These are phyloP conservation scores for Apium graveolens DNA, from an alignment of 129 eudicot genomes.

Conservation along the genomic window DNA sequence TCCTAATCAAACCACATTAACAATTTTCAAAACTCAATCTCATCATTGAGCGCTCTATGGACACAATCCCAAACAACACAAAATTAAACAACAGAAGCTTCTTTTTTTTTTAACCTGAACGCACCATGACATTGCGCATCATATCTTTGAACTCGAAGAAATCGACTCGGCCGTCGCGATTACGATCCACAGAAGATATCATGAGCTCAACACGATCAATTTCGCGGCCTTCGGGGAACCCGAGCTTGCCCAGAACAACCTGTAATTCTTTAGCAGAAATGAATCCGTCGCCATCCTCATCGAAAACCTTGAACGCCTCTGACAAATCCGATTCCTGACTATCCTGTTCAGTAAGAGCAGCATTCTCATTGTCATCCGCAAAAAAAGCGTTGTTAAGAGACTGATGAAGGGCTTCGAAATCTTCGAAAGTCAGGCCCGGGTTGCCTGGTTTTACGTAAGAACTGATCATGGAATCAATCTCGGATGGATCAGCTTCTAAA, in stretches of 20 bases:
- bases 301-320: constrained; percentile 80
- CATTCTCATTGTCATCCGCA: neutral
- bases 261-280: constrained; percentile 73
- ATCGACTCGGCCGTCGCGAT: constrained; percentile 59
- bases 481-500: constrained; percentile 38
- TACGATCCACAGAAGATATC: constrained; percentile 65
- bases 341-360: neutral
- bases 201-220: constrained; percentile 56
- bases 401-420: constrained; percentile 54
- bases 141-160: constrained; percentile 70
- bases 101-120: constrained; percentile 2
- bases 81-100: neutral
- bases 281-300: constrained; percentile 73
- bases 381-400: constrained; percentile 51
- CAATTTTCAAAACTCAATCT: too few species aligned
- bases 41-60: too few species aligned
- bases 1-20: too few species aligned
- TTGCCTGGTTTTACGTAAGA: constrained; percentile 50
- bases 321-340: constrained; percentile 45
- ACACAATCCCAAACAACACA: too few species aligned
- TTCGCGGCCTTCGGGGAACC: constrained; percentile 48
- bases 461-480: constrained; percentile 39
- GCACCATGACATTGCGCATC: constrained; percentile 57
- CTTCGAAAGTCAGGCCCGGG: constrained; percentile 48
- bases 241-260: constrained; percentile 50